Evolutionary conservation across 202 grass and related monocot genomes (phyloP), one percentile per base, ranked within the genome.

Genomic region (Digitaria exilis): DNA sequence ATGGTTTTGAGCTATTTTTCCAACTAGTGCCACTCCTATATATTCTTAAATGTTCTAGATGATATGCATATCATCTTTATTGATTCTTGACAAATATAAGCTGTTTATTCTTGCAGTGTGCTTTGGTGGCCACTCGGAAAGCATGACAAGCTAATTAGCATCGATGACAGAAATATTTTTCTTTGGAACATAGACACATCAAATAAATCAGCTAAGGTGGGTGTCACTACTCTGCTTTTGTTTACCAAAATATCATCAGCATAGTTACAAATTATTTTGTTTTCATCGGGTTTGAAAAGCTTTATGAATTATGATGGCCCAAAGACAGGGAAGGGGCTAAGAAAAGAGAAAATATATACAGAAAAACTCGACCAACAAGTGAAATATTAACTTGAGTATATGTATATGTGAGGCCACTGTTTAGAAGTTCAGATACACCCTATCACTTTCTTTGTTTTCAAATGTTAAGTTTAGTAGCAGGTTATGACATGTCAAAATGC

Each of bases 91-190:
- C 46, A 29, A 55, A 16, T 58, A 26, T 86, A 75, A 78, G 63
- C 24, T 86, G 62, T 21, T 56, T 82, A 54, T 84, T 86, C 5
- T 88, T 81, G 72, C 89, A 98, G 96, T 79, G 84, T 98, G 42
- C 89, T 98, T 75, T 98, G 96, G 96, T 98, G 96, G 92, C 92
- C 93, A 68, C 42, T 84, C 62, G 96, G 96, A 58, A 98, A 93
- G 80, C 80, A 95, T 46, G 96, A 98, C 76, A 98, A 95, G 73
- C 54, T 98, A 85, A 91, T 98, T 76, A 98, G 88, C 80, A 95
- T 98, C 65, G 91, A 94, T 41, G 96, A 95, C 50, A 89, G 89
- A 80, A 93, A 90, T 87, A 77, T 98, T 89, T 93, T 86, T 55
- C 82, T 95, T 26, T 95, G 96, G 96, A 95, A 83, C 83, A 87